Evolutionary conservation across 257 asterid genomes (phyloP), one percentile per base, ranked within the genome.

Genomic region (Eustoma russellianum): DNA sequence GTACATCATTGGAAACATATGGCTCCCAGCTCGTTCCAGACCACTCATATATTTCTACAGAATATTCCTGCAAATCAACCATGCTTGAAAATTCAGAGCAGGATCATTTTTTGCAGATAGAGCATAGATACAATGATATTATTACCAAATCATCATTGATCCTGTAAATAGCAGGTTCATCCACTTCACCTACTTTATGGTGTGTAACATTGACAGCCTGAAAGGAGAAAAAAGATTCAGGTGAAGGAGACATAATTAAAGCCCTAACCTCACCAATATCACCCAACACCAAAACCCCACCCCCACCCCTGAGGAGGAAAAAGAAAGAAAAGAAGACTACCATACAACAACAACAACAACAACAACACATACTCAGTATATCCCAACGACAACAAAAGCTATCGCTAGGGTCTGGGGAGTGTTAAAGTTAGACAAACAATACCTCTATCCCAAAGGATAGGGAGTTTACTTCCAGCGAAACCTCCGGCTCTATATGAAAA

Each of bases 131-230:
- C 0, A 38, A 38, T 11, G 41, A 40, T 40, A 9, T 50, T 18
- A 24, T 38, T 86, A 90, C 98, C 92, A 86, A 75, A 68, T 84
- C 88, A 73, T 88, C 96, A 5, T 78, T 84, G 64, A 88, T 88
- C 82, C 96, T 73, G 71, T 87, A 87, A 16, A 78, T 76, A 41
- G 83, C 63, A 66, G 96, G 94, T 61, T 87, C 96, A 63, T 74
- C 81, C 24, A 74, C 66, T 62, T 78, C 87, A 28, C 83, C 83
- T 60, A 76, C 82, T 68, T 82, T 84, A 50, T 81, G 79, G 82
- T 87, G 96, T 68, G 72, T 79, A 60, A 84, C 75, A 75, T 82
- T 81, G 62, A 65, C 80, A 61, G 93, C 92, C 96, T 85, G 66
- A 16, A 11, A 33, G 40, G 24, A 24, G 33, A 24, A 52, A 17